phyloP scores from a whole-genome alignment of 148 eudicot species.

The Fagopyrum tataricum region DNA sequence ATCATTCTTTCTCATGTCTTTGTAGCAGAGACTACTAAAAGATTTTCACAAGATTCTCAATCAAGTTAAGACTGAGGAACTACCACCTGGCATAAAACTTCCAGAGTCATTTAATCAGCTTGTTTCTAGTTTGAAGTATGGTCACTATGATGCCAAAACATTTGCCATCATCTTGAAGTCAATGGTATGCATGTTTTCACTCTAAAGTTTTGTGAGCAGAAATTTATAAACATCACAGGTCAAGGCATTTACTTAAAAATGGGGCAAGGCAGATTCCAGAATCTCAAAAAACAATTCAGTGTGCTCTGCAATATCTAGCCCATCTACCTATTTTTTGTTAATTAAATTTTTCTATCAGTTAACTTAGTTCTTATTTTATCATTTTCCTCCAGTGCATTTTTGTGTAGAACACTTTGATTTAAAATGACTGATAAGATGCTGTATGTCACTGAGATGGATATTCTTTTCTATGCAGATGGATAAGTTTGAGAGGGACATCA shows the following conservation, averaged over 20 bases:
- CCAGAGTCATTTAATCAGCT: conserved; percentile 80
- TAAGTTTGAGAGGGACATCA: conserved; percentile 73
- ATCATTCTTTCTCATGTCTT: conserved; percentile 17
- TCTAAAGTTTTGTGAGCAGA: background rate
- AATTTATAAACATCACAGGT: background rate
- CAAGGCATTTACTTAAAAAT: conserved; percentile 6
- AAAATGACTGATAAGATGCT: background rate
- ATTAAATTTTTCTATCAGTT: background rate
- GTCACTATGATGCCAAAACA: conserved; percentile 68
- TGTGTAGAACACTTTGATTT: background rate
- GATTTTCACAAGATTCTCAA: conserved; percentile 77
- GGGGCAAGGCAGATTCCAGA: background rate
- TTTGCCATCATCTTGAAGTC: conserved; percentile 80
- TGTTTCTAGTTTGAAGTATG: conserved; percentile 79
- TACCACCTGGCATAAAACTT: conserved; percentile 62
- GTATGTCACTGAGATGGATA: background rate
- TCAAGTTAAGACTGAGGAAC: conserved; percentile 68
- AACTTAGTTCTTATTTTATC: background rate
- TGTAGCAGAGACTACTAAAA: conserved; percentile 68
- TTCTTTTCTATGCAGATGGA: conserved; percentile 60
- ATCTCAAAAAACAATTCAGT: background rate
- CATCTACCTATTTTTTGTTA: background rate
- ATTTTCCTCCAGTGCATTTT: background rate
- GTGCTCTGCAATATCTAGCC: background rate
- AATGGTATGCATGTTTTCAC: conserved; percentile 52